phyloP scores from a whole-genome alignment of 257 asterid genomes.

The Ophiorrhiza pumila region DNA sequence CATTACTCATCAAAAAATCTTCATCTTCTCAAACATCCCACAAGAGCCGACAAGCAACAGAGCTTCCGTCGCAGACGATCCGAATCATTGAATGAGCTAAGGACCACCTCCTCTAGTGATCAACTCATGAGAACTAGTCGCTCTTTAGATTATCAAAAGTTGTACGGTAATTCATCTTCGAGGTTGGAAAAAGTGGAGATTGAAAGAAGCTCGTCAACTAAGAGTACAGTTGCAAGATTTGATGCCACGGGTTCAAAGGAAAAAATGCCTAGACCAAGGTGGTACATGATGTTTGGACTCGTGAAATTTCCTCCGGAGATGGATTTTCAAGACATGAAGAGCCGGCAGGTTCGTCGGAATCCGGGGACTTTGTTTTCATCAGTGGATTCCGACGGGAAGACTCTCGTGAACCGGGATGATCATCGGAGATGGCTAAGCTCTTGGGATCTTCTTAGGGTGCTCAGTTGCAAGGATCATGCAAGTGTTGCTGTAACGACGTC shows the following conservation, averaged over 20 bases:
- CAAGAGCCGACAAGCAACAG: background rate
- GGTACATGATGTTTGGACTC: constrained; percentile 58
- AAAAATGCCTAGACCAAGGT: constrained; percentile 26
- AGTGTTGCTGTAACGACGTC: constrained; percentile 50
- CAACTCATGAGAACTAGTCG: constrained; percentile 41
- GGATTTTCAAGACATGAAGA: constrained; percentile 56
- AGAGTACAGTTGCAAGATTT: constrained; percentile 1
- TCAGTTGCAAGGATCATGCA: constrained; percentile 53
- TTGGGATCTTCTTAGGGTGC: constrained; percentile 47
- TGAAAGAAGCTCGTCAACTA: constrained; percentile 15
- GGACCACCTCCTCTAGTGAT: background rate
- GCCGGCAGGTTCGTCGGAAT: constrained; percentile 47
- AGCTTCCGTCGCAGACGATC: constrained; percentile 13
- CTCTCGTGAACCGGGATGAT: constrained; percentile 2
- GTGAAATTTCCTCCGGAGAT: constrained; percentile 49
- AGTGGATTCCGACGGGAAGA: background rate
- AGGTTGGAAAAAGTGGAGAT: constrained; percentile 19
- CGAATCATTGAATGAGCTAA: constrained; percentile 18
- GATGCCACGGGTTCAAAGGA: background rate
- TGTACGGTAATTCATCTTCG: constrained; percentile 31
- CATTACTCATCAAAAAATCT: background rate
- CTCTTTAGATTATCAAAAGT: constrained; percentile 33
- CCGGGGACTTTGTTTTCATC: constrained; percentile 3
- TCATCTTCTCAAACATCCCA: background rate
- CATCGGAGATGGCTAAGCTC: constrained; percentile 29